phyloP scores from a whole-genome alignment of 495 filamentous ascomycete species.

The Aspergillus sclerotioniger region DNA sequence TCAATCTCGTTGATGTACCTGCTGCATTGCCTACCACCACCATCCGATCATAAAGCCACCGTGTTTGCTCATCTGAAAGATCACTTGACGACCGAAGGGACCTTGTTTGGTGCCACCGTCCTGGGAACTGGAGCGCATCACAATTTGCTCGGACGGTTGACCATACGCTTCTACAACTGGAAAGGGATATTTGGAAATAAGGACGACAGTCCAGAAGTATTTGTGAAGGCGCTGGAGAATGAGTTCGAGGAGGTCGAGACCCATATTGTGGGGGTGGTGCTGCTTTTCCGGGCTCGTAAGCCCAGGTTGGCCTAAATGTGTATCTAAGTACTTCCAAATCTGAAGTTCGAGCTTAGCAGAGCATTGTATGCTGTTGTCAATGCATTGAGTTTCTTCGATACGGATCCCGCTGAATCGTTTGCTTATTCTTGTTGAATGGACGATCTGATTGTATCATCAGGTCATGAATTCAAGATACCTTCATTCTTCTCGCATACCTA shows the following conservation, averaged over 20 bases:
- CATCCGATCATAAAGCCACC: background rate
- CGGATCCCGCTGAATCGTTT: too few species aligned
- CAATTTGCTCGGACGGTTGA: background rate
- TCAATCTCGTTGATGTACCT: conserved; percentile 6
- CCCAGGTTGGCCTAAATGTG: background rate
- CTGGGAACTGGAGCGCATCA: background rate
- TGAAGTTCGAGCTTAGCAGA: background rate
- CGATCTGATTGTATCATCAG: too few species aligned
- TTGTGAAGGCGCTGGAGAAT: background rate
- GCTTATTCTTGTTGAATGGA: too few species aligned
- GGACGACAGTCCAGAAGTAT: background rate
- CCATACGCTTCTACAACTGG: conserved; percentile 1
- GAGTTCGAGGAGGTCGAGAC: conserved; percentile 7
- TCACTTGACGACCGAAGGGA: background rate
- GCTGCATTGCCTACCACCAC: background rate
- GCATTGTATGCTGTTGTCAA: too few species aligned
- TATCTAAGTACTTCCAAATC: background rate
- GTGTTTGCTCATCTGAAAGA: conserved; percentile 4
- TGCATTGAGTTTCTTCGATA: too few species aligned
- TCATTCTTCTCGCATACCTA: too few species aligned
- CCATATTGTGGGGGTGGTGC: conserved; percentile 4
- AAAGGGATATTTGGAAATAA: background rate
- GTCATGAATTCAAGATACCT: too few species aligned
- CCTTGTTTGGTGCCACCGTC: conserved; percentile 6
- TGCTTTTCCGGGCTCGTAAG: conserved; percentile 3